Base-by-base conservation (phyloP, 345 rosid species). In the Noccaea bulbosa region DNA sequence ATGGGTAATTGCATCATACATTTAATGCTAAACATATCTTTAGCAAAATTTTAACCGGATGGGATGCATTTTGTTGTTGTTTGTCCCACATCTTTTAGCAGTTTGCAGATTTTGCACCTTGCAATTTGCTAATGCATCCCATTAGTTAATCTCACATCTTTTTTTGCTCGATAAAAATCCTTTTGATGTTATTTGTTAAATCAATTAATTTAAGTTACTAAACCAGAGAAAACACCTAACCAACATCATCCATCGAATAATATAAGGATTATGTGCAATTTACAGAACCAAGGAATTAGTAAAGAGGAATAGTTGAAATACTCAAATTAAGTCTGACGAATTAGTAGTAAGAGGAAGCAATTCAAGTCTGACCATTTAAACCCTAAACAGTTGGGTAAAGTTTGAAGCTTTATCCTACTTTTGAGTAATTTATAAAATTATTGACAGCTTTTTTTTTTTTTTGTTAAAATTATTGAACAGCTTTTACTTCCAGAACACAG, bases 361-460 rank as follows among this genome's bases (percentile, higher is more conserved):
- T 20, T 60, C 50, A 69, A 24, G 1, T 56, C 22, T 27, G 32
- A 49, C 15, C 41, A 1, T 33, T n/a, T 54, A 27, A 8, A 34
- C 7, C 15, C 34, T 8, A 56, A 45, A 38, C 10, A 54, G 46
- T 44, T 37, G 1, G 34, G 40, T 64, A 54, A 64, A 72, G 65
- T 45, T 62, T 4, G 16, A 22, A 63, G 33, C 64, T 72, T 72
- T 63, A 64, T 45, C 49, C 12, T 45, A 27, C 63, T 55, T 72
- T 72, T 24, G 40, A 45, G 47, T 34, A 6, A 17, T 40, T n/a
- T n/a, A n/a, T n/a, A n/a, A n/a, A n/a, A n/a, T n/a, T n/a, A n/a
- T n/a, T n/a, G n/a, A n/a, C n/a, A n/a, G n/a, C n/a, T n/a, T n/a
- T n/a, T n/a, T n/a, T n/a, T n/a, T n/a, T n/a, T n/a, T n/a, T n/a